Conservation (phyloP, 129 eudicot species). For the Chrysanthemum makinoi region DNA sequence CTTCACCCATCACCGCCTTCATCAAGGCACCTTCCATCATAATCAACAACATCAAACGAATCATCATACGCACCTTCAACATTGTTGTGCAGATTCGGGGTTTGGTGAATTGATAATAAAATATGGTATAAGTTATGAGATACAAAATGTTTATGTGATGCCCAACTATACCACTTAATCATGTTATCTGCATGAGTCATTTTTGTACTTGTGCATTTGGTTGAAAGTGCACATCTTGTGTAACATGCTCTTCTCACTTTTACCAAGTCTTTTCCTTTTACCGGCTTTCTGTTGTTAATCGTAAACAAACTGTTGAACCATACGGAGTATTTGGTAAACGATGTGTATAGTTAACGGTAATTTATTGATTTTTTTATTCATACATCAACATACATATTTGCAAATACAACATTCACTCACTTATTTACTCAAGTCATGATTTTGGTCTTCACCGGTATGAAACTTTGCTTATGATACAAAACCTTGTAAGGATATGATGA, state of each 20-base stretch:
- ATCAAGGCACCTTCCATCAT: constrained; percentile 15
- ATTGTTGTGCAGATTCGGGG: background rate
- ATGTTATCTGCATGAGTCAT: constrained; percentile 27
- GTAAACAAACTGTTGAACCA: background rate
- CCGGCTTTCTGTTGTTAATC: background rate
- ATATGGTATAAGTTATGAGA: constrained; percentile 10
- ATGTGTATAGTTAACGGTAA: no score
- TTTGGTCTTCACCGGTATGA: background rate
- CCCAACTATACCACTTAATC: constrained; percentile 14
- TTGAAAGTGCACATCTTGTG: constrained; percentile 36
- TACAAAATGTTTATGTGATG: constrained; percentile 18
- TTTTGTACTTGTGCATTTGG: constrained; percentile 35
- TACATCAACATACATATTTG: constrained; percentile 23
- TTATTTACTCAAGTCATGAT: constrained; percentile 8
- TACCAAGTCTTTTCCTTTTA: constrained; percentile 17
- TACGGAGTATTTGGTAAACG: background rate
- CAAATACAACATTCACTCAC: constrained; percentile 21
- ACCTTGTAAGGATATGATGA: constrained; percentile 14
- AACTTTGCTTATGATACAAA: constrained; percentile 20
- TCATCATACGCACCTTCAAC: constrained; percentile 11
- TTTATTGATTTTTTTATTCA: background rate
- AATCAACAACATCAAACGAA: constrained; percentile 14
- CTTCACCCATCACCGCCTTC: constrained; percentile 28
- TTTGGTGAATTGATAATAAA: constrained; percentile 1
- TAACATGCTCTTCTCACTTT: constrained; percentile 15